Base-by-base conservation (phyloP, 1,139 yeast genomes). In the Scheffersomyces segobiensis region DNA sequence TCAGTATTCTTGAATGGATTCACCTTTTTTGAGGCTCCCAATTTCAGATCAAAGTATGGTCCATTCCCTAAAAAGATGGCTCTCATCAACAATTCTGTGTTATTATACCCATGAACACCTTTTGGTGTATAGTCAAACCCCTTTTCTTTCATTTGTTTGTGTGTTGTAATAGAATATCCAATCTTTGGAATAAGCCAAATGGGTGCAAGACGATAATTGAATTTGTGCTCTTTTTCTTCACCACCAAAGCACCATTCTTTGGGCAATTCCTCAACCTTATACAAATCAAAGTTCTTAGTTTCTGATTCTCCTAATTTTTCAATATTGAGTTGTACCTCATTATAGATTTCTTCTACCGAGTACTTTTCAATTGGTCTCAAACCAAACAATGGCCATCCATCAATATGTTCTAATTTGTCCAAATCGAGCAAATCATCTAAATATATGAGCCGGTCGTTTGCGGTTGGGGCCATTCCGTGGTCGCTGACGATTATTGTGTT, bases 381-480 rank as follows among this genome's bases (percentile, higher is more conserved):
- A 0, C 96, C 97, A 65, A 82, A 87, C 59, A 91, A 76, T n/a
- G 97, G 97, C 93, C 96, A 90, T n/a, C 96, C 97, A 68, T 89
- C 95, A 51, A 83, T 75, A 66, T 87, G 87, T 58, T 86, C 88
- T 54, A 90, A 80, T 52, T 80, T 76, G 2, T 71, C 66, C 62
- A 82, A 62, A 65, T 88, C 87, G 8, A 91, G 73, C 19, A 89
- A 62, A 63, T 91, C 95, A 68, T 91, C 97, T 57, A 91, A 72
- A 64, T 84, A 86, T 1, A 91, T 75, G 8, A 89, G 69, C 57
- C 97, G 76, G 19, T 82, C 80, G 61, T 87, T 84, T 0, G 92
- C 83, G 0, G 96, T 89, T 2, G 97, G 96, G 0, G 97, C 89
- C 97, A 93, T 92, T 6, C 98, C 98, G 70, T 93, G 97, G 69